phyloP scores from a whole-genome alignment of 2,329 filamentous ascomycete genomes.

The Ambrosiella beaveri region DNA sequence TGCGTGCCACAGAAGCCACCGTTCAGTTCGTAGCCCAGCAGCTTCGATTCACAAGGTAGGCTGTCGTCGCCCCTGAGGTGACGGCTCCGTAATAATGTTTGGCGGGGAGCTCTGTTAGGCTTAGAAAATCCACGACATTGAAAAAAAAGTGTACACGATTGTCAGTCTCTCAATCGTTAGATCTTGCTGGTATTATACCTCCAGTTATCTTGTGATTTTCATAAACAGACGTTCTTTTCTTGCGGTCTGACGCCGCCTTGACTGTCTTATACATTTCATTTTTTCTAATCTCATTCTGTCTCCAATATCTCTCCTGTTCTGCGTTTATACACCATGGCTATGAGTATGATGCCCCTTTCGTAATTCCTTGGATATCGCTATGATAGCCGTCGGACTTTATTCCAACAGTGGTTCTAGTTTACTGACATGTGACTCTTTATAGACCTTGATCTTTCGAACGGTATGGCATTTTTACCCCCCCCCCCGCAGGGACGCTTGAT shows the following conservation, averaged over 20 bases:
- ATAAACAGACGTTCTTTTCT: constrained; percentile 4
- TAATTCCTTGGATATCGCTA: neutral
- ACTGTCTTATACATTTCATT: constrained; percentile 3
- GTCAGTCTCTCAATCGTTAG: constrained; percentile 11
- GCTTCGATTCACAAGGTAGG: neutral
- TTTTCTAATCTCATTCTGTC: constrained; percentile 6
- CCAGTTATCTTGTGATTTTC: constrained; percentile 1
- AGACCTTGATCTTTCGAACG: constrained; percentile 75
- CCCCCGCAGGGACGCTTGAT: neutral
- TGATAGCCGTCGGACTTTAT: neutral
- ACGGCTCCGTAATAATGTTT: constrained; percentile 2
- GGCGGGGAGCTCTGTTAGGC: constrained; percentile 12
- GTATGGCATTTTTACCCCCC: constrained; percentile 29
- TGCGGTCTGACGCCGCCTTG: neutral
- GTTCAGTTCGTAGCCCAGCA: neutral
- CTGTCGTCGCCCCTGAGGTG: neutral
- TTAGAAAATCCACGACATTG: constrained; percentile 12
- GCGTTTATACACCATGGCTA: constrained; percentile 20
- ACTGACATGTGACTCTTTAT: constrained; percentile 12
- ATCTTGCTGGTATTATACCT: constrained; percentile 4
- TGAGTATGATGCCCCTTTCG: constrained; percentile 21
- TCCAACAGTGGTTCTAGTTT: neutral
- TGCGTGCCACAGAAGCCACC: neutral
- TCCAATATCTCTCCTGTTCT: constrained; percentile 11
- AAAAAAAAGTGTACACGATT: constrained; percentile 12